These are phyloP conservation scores for Blastocrithidia nonstop DNA, from an alignment of 208 protist genomes.

Conservation along the genomic window DNA sequence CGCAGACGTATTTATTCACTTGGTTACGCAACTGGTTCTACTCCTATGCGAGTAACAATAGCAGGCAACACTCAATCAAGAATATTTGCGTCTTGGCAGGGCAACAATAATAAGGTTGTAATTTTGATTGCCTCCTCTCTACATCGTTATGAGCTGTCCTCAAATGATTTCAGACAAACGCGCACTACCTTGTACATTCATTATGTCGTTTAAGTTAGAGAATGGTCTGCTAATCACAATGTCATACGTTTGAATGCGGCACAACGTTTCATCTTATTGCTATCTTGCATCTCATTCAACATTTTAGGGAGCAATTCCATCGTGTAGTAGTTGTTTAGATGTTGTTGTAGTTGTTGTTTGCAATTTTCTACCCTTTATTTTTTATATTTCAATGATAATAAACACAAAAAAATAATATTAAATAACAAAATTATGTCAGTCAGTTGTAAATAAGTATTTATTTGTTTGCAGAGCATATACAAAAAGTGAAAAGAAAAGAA, in stretches of 20 bases:
- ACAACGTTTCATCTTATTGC: constrained; percentile 44
- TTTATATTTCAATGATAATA: too few species aligned
- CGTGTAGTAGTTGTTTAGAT: not conserved
- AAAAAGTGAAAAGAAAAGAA: too few species aligned
- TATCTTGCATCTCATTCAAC: constrained; percentile 60
- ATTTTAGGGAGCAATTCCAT: constrained; percentile 65
- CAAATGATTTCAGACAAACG: constrained; percentile 47
- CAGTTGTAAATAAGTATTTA: too few species aligned
- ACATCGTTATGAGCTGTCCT: constrained; percentile 59
- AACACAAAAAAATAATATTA: too few species aligned
- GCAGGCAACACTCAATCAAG: constrained; percentile 83
- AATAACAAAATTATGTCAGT: too few species aligned
- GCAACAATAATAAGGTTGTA: constrained; percentile 23
- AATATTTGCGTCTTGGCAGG: constrained; percentile 23
- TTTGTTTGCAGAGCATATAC: too few species aligned
- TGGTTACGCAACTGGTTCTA: constrained; percentile 42
- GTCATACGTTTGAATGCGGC: constrained; percentile 38
- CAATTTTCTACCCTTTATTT: too few species aligned
- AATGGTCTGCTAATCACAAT: not conserved
- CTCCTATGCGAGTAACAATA: constrained; percentile 66
- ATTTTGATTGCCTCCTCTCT: constrained; percentile 55
- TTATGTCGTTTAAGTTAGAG: constrained; percentile 11
- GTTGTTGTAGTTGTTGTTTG: too few species aligned
- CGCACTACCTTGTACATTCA: constrained; percentile 45
- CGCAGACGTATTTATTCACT: constrained; percentile 72